These are phyloP conservation scores for Pestalotiopsis sp. DNA, from an alignment of 2,329 filamentous ascomycete species.

Conservation along the genomic window DNA sequence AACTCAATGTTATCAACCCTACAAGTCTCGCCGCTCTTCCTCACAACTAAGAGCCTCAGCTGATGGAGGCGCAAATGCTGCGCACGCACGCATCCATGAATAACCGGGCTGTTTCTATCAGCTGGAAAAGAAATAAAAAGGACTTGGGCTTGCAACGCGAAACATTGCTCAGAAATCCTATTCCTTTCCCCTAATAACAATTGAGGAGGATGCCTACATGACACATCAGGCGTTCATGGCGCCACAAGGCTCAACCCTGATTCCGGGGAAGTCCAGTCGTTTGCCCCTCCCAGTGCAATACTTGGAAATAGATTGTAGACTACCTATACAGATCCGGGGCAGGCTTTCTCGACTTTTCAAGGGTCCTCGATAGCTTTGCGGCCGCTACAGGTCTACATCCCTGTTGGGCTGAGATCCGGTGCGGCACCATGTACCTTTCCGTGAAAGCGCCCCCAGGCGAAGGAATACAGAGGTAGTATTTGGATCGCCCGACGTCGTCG, in stretches of 20 bases:
- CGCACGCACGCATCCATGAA: background rate
- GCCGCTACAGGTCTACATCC: background rate
- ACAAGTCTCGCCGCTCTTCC: too few species aligned
- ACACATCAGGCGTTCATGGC: background rate
- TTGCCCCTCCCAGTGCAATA: background rate
- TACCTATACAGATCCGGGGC: background rate
- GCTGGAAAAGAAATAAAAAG: background rate
- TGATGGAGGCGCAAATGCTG: too few species aligned
- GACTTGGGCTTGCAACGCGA: background rate
- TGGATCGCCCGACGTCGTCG: background rate
- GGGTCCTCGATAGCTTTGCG: background rate
- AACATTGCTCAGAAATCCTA: background rate
- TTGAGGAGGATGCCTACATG: background rate
- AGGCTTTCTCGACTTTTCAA: background rate
- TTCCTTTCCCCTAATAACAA: background rate
- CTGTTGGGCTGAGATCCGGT: background rate
- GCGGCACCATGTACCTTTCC: background rate
- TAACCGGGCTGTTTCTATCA: background rate
- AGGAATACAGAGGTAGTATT: background rate
- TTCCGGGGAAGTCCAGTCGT: background rate
- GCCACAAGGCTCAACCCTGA: background rate
- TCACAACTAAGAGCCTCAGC: too few species aligned
- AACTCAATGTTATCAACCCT: too few species aligned
- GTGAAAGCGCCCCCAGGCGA: background rate
- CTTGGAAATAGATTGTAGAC: background rate